phyloP scores from a whole-genome alignment of 2,329 filamentous ascomycete species.

The Claviceps humidiphila region DNA sequence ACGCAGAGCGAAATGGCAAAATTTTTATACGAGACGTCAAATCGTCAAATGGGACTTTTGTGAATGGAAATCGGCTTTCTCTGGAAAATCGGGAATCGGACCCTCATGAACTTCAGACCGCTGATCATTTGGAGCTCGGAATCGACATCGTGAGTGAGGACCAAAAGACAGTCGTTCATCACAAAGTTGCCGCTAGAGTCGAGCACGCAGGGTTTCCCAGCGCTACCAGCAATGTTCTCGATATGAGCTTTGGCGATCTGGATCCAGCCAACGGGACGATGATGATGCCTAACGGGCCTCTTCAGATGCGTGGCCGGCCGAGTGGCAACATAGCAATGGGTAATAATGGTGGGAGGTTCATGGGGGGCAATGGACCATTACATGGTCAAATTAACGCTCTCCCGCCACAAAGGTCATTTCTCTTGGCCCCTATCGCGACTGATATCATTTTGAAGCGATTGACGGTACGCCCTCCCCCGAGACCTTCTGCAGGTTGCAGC shows the following conservation, averaged over 20 bases:
- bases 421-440: constrained; percentile 78
- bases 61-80: constrained; percentile 81
- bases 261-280: constrained; percentile 66
- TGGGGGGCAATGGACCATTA: constrained; percentile 31
- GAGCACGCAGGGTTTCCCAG: constrained; percentile 83
- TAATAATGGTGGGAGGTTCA: constrained; percentile 49
- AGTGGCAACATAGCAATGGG: constrained; percentile 52
- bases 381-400: constrained; percentile 43
- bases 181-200: constrained; percentile 94
- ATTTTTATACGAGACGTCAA: constrained; percentile 96
- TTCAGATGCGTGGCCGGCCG: constrained; percentile 57
- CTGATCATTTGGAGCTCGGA: constrained; percentile 84
- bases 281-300: constrained; percentile 55
- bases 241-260: constrained; percentile 85
- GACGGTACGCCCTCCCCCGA: constrained; percentile 16
- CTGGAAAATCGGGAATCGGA: constrained; percentile 94
- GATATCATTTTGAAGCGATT: constrained; percentile 76
- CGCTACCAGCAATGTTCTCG: constrained; percentile 61
- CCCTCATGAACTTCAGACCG: constrained; percentile 80
- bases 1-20: constrained; percentile 73
- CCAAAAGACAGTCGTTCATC: constrained; percentile 95
- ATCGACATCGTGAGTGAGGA: constrained; percentile 99
- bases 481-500: background rate
- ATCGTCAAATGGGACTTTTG: constrained; percentile 96
- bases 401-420: constrained; percentile 67